A percentile compares a stretch with the other conserved stretches of the same genome.
Conservation (phyloP, 495 filamentous ascomycete genomes). For the Aspergillus cristatus region DNA sequence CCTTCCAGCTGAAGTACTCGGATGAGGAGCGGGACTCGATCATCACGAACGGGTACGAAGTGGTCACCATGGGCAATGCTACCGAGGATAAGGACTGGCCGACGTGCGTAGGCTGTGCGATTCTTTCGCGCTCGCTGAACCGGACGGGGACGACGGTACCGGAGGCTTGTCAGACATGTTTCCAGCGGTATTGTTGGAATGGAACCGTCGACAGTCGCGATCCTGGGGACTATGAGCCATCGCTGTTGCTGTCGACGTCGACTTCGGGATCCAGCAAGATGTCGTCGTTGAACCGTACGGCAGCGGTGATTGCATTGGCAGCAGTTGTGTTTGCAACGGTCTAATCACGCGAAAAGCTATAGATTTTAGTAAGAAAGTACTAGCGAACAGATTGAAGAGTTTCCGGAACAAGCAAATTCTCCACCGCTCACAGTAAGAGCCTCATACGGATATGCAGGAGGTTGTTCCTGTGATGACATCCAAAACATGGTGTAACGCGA, state of each 20-base stretch:
- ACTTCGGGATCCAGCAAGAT: not conserved
- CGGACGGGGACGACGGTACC: constrained; percentile 53
- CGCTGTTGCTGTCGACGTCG: not conserved
- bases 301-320: constrained; percentile 2
- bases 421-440: no score
- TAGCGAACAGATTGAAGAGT: no score
- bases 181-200: constrained; percentile 76
- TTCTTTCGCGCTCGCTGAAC: constrained; percentile 57
- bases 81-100: constrained; percentile 63
- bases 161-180: constrained; percentile 58
- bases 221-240: constrained; percentile 13
- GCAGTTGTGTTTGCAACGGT: constrained; percentile 49
- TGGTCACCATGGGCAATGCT: constrained; percentile 70
- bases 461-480: no score
- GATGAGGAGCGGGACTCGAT: constrained; percentile 57
- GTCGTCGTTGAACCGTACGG: constrained; percentile 1
- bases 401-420: no score
- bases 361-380: no score
- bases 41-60: constrained; percentile 71
- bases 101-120: constrained; percentile 72
- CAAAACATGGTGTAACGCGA: no score
- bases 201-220: constrained; percentile 47
- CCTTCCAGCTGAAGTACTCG: constrained; percentile 53
- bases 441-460: no score
- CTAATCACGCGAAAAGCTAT: constrained; percentile 37